These are phyloP conservation scores for Fusarium sterilihyphosum DNA, from an alignment of 2,329 filamentous ascomycete genomes.

Conservation along the genomic window DNA sequence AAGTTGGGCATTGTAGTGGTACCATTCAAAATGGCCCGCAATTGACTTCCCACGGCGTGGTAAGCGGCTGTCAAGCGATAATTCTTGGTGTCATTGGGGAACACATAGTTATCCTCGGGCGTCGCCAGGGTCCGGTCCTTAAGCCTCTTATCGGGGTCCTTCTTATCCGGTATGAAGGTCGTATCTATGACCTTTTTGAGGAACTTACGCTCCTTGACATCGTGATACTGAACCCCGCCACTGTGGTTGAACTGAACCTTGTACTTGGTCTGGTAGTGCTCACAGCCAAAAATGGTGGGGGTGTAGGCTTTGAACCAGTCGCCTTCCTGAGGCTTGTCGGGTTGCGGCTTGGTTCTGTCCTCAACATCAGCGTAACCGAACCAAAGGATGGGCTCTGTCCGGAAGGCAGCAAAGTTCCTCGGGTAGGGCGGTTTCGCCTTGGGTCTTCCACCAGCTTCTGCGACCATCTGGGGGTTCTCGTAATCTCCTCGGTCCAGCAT, in stretches of 20 bases:
- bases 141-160: constrained; percentile 28
- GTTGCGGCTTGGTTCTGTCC: constrained; percentile 27
- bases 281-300: constrained; percentile 41
- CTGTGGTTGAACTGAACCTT: constrained; percentile 39
- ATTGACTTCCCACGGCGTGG: constrained; percentile 32
- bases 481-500: constrained; percentile 35
- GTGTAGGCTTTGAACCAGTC: constrained; percentile 40
- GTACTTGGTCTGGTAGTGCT: constrained; percentile 39
- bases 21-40: constrained; percentile 36
- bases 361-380: constrained; percentile 40
- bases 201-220: constrained; percentile 29
- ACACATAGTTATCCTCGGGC: constrained; percentile 34
- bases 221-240: constrained; percentile 29
- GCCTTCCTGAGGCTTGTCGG: neutral
- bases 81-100: constrained; percentile 22
- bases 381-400: constrained; percentile 40
- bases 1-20: constrained; percentile 38
- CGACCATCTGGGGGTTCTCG: constrained; percentile 21
- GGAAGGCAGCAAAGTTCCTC: constrained; percentile 34
- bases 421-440: constrained; percentile 30
- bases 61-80: constrained; percentile 38
- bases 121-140: constrained; percentile 32
- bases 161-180: constrained; percentile 9
- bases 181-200: constrained; percentile 35
- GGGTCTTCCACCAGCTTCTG: constrained; percentile 18